These are phyloP conservation scores for Tylopilus balloui DNA, from an alignment of 768 basidiomycete genomes.

Conservation along the genomic window DNA sequence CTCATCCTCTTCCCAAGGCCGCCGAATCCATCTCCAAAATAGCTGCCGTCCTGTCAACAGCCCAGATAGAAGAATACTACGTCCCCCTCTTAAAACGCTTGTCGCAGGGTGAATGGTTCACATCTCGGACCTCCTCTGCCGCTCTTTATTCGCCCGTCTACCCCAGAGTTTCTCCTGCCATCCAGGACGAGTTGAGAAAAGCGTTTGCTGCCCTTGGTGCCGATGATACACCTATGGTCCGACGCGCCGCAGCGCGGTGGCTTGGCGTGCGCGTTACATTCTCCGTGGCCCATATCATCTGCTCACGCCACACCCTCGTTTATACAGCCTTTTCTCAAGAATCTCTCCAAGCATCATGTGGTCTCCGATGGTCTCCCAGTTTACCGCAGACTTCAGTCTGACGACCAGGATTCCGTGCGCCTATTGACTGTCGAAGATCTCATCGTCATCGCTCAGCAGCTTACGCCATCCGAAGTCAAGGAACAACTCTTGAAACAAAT, in stretches of 20 bases:
- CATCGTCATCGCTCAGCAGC: conserved; percentile 83
- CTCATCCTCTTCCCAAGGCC: conserved; percentile 51
- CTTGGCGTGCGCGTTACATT: conserved; percentile 70
- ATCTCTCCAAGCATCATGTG: conserved; percentile 75
- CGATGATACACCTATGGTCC: conserved; percentile 99
- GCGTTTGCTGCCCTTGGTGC: conserved; percentile 75
- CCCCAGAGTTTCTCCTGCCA: conserved; percentile 60
- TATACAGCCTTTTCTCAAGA: conserved; percentile 68
- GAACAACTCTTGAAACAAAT: conserved; percentile 86
- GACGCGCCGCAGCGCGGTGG: conserved; percentile 93
- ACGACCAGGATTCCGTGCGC: conserved; percentile 98
- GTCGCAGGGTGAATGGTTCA: conserved; percentile 97
- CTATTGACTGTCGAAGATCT: conserved; percentile 93
- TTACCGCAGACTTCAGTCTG: conserved; percentile 88
- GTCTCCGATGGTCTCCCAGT: conserved; percentile 85
- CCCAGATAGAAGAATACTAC: conserved; percentile 85
- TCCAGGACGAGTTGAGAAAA: conserved; percentile 87
- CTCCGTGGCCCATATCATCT: neutral
- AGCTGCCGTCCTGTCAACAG: conserved; percentile 66
- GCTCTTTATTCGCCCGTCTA: conserved; percentile 92
- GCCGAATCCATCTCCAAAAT: conserved; percentile 94
- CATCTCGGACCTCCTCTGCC: conserved; percentile 92
- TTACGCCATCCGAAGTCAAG: conserved; percentile 86
- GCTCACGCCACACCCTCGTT: conserved; percentile 13
- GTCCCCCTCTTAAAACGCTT: conserved; percentile 88